phyloP scores from a whole-genome alignment of 2,329 filamentous ascomycete genomes.

The Ceratocystis variospora region DNA sequence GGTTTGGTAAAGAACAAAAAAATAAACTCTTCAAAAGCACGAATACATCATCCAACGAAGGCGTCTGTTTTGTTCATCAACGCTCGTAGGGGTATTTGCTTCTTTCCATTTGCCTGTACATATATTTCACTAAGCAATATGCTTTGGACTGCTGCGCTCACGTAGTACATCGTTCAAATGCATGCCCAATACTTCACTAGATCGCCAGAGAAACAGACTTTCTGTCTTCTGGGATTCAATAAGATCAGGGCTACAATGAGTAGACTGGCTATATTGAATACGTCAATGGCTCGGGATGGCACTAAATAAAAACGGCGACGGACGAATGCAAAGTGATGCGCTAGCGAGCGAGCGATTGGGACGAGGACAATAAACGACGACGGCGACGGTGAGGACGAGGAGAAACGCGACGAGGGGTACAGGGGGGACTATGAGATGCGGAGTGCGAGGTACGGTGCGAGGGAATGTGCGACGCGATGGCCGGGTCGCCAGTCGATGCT shows the following conservation, averaged over 20 bases:
- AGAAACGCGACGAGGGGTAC: slow-evolving; percentile 2
- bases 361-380: slow-evolving; percentile 8
- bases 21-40: neutral
- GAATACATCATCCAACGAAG: neutral
- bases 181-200: slow-evolving; percentile 17
- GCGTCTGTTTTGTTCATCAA: neutral
- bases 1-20: neutral
- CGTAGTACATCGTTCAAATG: slow-evolving; percentile 9
- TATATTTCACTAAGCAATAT: slow-evolving; percentile 2
- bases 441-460: neutral
- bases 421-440: neutral
- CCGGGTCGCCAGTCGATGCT: slow-evolving; percentile 4
- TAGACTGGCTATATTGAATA: neutral
- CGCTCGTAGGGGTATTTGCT: neutral
- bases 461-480: slow-evolving; percentile 6
- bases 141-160: slow-evolving; percentile 10
- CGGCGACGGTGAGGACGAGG: slow-evolving; percentile 3
- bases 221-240: neutral
- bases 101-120: neutral
- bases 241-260: slow-evolving; percentile 5
- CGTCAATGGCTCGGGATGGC: slow-evolving; percentile 6
- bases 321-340: slow-evolving; percentile 5
- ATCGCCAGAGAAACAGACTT: slow-evolving; percentile 7
- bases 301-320: slow-evolving; percentile 7
- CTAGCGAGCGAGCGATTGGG: neutral